Base-by-base conservation (phyloP, 805 yeast species). In the Lachancea fermentati region DNA sequence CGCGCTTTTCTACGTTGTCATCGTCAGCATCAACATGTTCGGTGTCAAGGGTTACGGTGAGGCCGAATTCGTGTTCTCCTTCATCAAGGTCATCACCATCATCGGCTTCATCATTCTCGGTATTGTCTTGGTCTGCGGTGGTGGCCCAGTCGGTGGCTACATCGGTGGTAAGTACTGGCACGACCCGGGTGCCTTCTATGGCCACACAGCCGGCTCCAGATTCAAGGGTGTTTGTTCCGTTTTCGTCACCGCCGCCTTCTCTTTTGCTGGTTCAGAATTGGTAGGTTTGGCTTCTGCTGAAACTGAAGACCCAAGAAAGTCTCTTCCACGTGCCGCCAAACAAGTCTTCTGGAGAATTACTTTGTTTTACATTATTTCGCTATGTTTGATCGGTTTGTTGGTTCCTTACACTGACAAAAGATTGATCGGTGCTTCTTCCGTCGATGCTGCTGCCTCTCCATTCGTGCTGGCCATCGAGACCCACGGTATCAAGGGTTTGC, bases 391-490 rank as follows among this genome's bases (percentile, higher is more conserved):
- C 34, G 72, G 77, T 4, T 52, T 70, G 15, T 53, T 74, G 40
- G 78, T 74, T 33, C 73, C 77, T 29, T 67, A 66, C 39, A 60
- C 54, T 32, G 71, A 71, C 41, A 46, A 57, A 7, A 60, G 75
- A 43, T 61, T 71, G 43, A 61, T 72, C 41, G 73, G 74, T 42
- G 66, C 73, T 24, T 58, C 71, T 33, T 71, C 67, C 36, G 76
- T 71, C 38, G 76, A 74, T 47, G 81, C 81, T 33, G 62, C 78
- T 12, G 84, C 86, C 7, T 82, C 89, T 12, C 91, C 93, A 12
- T 83, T 82, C 50, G 89, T 83, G 39, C 77, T 83, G 61, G 85
- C 91, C 19, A 73, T 81, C 39, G 66, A 60, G 22, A 68, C 71
- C 34, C 82, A 81, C 14, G 85, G 85, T 41, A 78, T 79, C 45